Evolutionary conservation across 306 rosid genomes (phyloP).

Genomic region (Sesbania bispinosa): DNA sequence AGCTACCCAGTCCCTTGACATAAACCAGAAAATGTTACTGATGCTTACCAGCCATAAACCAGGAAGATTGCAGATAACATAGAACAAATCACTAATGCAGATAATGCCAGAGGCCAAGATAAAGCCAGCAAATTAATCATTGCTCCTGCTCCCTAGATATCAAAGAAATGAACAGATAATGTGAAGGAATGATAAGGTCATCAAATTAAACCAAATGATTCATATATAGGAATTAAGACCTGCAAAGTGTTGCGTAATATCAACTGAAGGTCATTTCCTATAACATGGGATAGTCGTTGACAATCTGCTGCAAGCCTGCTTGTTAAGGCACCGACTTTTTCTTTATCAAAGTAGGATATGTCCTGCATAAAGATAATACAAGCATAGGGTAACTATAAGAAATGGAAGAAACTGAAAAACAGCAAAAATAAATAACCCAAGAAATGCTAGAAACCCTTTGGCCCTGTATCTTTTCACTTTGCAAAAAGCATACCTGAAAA

Average conservation of each 20-base stretch:
- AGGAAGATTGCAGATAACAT: conserved; percentile 56
- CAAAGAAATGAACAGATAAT: conserved; percentile 24
- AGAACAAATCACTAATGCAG: conserved; percentile 65
- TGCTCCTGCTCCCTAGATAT: conserved; percentile 75
- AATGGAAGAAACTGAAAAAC: neutral
- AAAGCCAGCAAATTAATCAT: conserved; percentile 60
- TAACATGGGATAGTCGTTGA: conserved; percentile 55
- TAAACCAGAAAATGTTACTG: conserved; percentile 15
- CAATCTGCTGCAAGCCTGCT: conserved; percentile 86
- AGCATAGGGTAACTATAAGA: neutral
- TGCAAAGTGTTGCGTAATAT: conserved; percentile 59
- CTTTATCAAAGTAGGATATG: conserved; percentile 68
- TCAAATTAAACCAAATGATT: conserved; percentile 5
- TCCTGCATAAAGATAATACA: conserved; percentile 48
- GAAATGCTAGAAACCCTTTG: neutral
- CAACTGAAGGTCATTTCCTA: conserved; percentile 62
- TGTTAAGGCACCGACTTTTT: conserved; percentile 72
- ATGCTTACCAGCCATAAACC: conserved; percentile 61
- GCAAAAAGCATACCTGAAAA: conserved; percentile 54
- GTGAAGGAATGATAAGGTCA: neutral
- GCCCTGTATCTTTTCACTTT: neutral
- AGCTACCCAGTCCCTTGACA: neutral
- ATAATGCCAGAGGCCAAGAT: conserved; percentile 81
- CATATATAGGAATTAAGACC: conserved; percentile 40
- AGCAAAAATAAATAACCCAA: conserved; percentile 8